Evolutionary conservation across 1,139 yeast species (phyloP).

Genomic region (Zygosaccharomyces sapae): DNA sequence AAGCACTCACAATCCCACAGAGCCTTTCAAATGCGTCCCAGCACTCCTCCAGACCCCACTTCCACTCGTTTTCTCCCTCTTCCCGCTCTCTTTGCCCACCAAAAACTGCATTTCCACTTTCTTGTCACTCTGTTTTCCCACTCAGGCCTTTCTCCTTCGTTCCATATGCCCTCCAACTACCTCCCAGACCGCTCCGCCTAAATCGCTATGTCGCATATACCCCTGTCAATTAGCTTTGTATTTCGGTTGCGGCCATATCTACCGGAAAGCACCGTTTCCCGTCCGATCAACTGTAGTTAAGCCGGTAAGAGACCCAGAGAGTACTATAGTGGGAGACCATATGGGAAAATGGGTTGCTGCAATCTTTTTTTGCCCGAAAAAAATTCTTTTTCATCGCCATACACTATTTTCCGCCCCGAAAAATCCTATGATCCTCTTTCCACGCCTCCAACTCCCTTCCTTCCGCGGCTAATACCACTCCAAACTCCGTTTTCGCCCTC

Average conservation of each 20-base stretch:
- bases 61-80: not conserved
- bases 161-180: not conserved
- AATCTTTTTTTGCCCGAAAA: conserved; percentile 38
- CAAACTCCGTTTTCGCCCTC: not conserved
- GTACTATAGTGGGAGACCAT: conserved; percentile 55
- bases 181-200: not conserved
- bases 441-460: not conserved
- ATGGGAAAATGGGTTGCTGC: conserved; percentile 53
- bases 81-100: not conserved
- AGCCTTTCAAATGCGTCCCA: no score
- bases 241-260: conserved; percentile 48
- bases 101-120: not conserved
- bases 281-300: conserved; percentile 49
- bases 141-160: not conserved
- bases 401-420: not conserved
- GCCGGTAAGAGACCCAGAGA: conserved; percentile 52
- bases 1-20: no score
- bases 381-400: conserved; percentile 3
- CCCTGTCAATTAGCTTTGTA: not conserved
- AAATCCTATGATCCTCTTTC: not conserved
- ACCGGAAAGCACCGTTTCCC: conserved; percentile 50
- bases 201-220: not conserved
- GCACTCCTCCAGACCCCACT: no score
- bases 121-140: not conserved
- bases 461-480: not conserved